phyloP scores from a whole-genome alignment of 2,329 filamentous ascomycete genomes.

The Cladosporium halotolerans region DNA sequence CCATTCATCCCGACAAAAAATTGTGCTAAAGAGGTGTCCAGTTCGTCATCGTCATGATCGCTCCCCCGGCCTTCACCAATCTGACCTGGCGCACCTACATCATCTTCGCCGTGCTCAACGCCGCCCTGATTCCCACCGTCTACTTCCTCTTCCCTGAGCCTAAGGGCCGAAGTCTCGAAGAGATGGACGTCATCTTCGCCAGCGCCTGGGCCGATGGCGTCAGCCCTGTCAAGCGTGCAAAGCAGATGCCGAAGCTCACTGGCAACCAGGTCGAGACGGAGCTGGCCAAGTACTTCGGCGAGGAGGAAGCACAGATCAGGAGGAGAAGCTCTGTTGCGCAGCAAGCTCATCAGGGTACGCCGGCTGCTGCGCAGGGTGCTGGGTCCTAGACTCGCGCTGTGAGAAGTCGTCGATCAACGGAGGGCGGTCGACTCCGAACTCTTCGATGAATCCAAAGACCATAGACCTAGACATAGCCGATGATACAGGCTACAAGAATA shows the following conservation, averaged over 20 bases:
- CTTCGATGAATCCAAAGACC: too few relatives aligned
- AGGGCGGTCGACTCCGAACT: too few relatives aligned
- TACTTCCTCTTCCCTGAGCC: conserved; percentile 15
- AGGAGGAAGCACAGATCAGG: conserved; percentile 8
- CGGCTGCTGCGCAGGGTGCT: neutral
- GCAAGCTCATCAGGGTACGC: neutral
- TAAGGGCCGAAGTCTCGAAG: conserved; percentile 13
- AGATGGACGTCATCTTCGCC: conserved; percentile 15
- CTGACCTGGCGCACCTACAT: conserved; percentile 12
- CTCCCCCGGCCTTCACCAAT: conserved; percentile 13
- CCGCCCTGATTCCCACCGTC: conserved; percentile 24
- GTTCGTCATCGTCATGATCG: conserved; percentile 14
- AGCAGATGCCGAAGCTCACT: conserved; percentile 4
- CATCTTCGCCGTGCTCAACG: conserved; percentile 37
- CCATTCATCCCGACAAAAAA: too few relatives aligned
- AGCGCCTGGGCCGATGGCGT: conserved; percentile 7
- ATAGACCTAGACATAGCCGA: too few relatives aligned
- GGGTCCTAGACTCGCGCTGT: neutral
- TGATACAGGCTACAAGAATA: too few relatives aligned
- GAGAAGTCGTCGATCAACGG: too few relatives aligned
- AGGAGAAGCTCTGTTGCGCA: conserved; percentile 7
- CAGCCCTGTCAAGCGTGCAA: conserved; percentile 5
- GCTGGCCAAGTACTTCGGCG: conserved; percentile 8
- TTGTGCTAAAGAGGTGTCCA: neutral
- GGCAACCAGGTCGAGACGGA: conserved; percentile 3